Percentiles rank a stretch among this genome's conserved stretches.
Conservation (phyloP, 116 monocot species). For the Phalaenopsis hybrid region DNA sequence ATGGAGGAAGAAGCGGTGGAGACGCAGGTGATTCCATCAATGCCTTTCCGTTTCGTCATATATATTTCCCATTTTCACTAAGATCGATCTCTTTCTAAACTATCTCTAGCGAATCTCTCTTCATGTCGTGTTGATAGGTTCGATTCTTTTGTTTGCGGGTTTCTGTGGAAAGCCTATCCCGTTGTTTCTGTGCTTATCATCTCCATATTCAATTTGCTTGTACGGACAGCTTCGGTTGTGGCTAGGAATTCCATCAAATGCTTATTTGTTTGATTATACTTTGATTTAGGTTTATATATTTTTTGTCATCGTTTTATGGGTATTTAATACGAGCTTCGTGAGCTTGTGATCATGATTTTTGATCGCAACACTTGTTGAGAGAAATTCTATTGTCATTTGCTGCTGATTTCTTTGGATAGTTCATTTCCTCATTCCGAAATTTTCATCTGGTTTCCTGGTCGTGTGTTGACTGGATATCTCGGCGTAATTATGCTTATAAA, state of each 20-base stretch:
- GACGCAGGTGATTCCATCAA: conserved; percentile 33
- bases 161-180: not conserved
- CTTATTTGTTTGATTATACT: not conserved
- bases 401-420: not conserved
- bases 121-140: not conserved
- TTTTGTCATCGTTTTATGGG: not conserved
- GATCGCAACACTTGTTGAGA: not conserved
- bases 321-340: not conserved
- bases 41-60: not conserved
- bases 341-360: not conserved
- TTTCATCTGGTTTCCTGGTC: not conserved
- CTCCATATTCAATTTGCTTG: no score
- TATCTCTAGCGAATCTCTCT: not conserved
- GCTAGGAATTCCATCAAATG: not conserved
- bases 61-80: not conserved
- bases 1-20: conserved; percentile 57
- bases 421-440: not conserved
- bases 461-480: not conserved
- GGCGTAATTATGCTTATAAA: not conserved
- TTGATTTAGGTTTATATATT: not conserved
- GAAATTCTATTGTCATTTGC: not conserved
- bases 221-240: not conserved
- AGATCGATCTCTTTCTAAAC: not conserved
- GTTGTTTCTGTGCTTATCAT: not conserved
- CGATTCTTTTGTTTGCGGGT: not conserved